Conservation (phyloP, 2,329 filamentous ascomycete species). For the Seiridium unicorne region DNA sequence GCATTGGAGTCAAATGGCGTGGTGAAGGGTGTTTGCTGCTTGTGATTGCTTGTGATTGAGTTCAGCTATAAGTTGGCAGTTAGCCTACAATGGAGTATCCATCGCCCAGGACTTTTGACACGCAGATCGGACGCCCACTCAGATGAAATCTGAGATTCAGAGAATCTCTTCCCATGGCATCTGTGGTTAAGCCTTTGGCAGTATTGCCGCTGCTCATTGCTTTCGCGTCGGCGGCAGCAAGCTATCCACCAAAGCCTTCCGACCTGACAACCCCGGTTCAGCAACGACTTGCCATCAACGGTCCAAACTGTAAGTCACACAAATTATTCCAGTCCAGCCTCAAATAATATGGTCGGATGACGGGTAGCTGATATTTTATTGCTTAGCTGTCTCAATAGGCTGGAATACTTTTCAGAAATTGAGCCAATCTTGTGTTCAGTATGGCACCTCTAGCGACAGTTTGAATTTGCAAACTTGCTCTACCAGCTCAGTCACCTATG, state of each 20-base stretch:
- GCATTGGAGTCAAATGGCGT: no score
- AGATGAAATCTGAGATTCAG: not conserved
- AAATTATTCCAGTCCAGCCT: not conserved
- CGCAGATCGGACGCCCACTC: not conserved
- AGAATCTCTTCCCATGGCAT: slow-evolving; percentile 17
- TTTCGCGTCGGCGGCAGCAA: slow-evolving; percentile 25
- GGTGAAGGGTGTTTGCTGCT: no score
- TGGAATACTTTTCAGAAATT: slow-evolving; percentile 56
- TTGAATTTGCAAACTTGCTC: slow-evolving; percentile 44
- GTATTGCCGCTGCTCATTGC: slow-evolving; percentile 24
- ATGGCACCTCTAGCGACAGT: slow-evolving; percentile 40
- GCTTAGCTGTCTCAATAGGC: slow-evolving; percentile 47
- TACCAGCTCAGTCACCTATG: slow-evolving; percentile 45
- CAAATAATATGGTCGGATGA: not conserved
- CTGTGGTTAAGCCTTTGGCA: slow-evolving; percentile 16
- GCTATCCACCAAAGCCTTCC: slow-evolving; percentile 42
- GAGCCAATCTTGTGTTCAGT: slow-evolving; percentile 46
- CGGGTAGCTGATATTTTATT: not conserved
- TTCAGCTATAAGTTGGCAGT: no score
- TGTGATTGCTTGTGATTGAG: no score
- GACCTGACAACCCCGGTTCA: slow-evolving; percentile 54
- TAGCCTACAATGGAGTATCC: no score
- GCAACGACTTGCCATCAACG: slow-evolving; percentile 50
- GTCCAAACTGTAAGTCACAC: slow-evolving; percentile 39
- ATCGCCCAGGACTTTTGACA: no score